Evolutionary conservation across 257 asterid genomes (phyloP).

Genomic region (Misopates orontium): DNA sequence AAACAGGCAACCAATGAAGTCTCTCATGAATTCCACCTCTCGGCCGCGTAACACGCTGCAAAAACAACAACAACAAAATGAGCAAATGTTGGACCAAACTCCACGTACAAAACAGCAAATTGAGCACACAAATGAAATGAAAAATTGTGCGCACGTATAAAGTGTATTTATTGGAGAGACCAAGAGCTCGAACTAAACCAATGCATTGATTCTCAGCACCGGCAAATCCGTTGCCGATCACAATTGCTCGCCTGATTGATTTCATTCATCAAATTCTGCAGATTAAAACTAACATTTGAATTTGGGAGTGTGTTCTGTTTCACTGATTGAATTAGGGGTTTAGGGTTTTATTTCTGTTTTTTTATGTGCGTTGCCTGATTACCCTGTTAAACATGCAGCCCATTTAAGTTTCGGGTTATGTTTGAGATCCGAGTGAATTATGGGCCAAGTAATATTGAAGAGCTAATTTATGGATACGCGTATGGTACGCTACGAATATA

Average conservation of each 20-base stretch:
- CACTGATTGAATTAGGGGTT: neutral
- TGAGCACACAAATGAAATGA: slow-evolving; percentile 1
- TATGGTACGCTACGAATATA: no score
- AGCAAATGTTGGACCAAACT: slow-evolving; percentile 4
- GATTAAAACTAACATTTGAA: no score
- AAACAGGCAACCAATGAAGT: slow-evolving; percentile 68
- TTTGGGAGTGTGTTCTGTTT: no score
- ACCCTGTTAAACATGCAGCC: no score
- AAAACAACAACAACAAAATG: slow-evolving; percentile 7
- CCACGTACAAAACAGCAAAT: slow-evolving; percentile 2
- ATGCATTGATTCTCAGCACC: slow-evolving; percentile 83
- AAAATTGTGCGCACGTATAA: slow-evolving; percentile 46
- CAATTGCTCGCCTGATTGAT: slow-evolving; percentile 60
- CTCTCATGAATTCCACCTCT: slow-evolving; percentile 65
- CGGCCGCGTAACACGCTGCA: slow-evolving; percentile 75
- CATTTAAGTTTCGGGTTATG: no score
- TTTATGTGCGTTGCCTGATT: no score
- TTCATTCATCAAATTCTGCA: slow-evolving; percentile 36
- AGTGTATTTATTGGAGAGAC: slow-evolving; percentile 49
- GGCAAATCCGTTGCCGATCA: slow-evolving; percentile 77
- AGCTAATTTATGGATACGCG: no score
- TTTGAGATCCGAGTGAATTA: no score
- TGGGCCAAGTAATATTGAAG: no score
- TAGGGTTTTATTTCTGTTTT: no score
- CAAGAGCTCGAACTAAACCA: slow-evolving; percentile 80